A percentile compares a stretch with the other conserved stretches of the same genome.
Conservation (phyloP, 306 rosid genomes). For the Prunus mongolica region DNA sequence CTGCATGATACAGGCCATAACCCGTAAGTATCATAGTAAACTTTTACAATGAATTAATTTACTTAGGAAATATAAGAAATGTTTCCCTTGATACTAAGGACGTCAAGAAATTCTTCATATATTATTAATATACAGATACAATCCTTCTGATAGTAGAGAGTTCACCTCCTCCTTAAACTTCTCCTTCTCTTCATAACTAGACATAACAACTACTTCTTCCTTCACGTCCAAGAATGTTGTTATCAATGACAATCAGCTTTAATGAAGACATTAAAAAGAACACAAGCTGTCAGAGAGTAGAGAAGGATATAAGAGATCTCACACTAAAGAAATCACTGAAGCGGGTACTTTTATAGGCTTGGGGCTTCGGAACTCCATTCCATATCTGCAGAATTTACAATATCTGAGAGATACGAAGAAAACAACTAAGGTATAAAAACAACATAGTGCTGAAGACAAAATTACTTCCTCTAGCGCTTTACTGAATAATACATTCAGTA, state of each 20-base stretch:
- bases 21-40: neutral
- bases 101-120: no score
- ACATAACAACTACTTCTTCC: constrained; percentile 90
- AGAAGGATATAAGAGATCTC: constrained; percentile 19
- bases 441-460: constrained; percentile 8
- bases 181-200: constrained; percentile 82
- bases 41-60: constrained; percentile 26
- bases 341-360: constrained; percentile 60
- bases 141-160: constrained; percentile 18
- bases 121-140: constrained; percentile 1
- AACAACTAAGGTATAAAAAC: neutral
- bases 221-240: constrained; percentile 28
- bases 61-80: neutral
- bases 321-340: constrained; percentile 85
- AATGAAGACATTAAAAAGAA: neutral
- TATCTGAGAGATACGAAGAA: constrained; percentile 11
- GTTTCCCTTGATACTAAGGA: neutral
- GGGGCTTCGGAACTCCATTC: constrained; percentile 77
- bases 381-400: constrained; percentile 63
- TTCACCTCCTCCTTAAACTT: constrained; percentile 86
- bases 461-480: constrained; percentile 39
- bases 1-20: constrained; percentile 35
- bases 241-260: neutral
- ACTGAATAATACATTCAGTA: constrained; percentile 12
- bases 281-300: neutral